Evolutionary conservation across 2,329 filamentous ascomycete species (phyloP), one percentile per base, ranked within the genome.

Genomic region (Ophiostoma himal-ulmi): DNA sequence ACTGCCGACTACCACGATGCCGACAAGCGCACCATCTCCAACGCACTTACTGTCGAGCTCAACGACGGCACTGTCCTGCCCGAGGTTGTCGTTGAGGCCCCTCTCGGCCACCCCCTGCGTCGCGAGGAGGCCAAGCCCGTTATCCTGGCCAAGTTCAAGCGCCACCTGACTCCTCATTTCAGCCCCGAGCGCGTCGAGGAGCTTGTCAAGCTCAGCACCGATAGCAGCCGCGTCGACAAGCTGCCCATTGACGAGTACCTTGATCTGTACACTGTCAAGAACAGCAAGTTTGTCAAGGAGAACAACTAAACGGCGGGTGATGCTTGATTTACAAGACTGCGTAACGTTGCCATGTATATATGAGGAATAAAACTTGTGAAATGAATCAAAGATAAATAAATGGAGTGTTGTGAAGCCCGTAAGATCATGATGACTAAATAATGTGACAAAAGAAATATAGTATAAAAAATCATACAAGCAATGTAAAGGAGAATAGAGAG

Each of bases 51-150:
- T 39, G 94, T 99, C 71, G 94, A 91, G 77, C 86, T 99, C 75
- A 95, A 97, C 80, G 94, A 98, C 79, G 95, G 95, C 77, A 97
- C 93, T 66, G 86, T 95, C 11, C 85, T 98, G 48, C 90, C 94
- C 30, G 95, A 99, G 83, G 89, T 96, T 72, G 91, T 91, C 67
- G 91, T 99, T 70, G 94, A 97, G 84, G 94, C 95, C 71, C 95
- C 95, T 71, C 88, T 99, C 57, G 95, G 95, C 76, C 95, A 99
- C 85, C 90, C 91, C 75, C 85, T 95, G 78, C 86, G 95, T 75
- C 86, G 95, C 75, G 94, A 97, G 77, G 95, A 99, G 86, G 95
- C 95, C 76, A 98, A 98, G 88, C 95, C 95, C 71, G 92, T 96
- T 82, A 97, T 99, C 76, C 83, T 98, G 76, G 89, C 88, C 80